A percentile compares a stretch with the other conserved stretches of the same genome.
Conservation (phyloP, 352 stramenopile genomes). For the Globisporangium paroecandrum region DNA sequence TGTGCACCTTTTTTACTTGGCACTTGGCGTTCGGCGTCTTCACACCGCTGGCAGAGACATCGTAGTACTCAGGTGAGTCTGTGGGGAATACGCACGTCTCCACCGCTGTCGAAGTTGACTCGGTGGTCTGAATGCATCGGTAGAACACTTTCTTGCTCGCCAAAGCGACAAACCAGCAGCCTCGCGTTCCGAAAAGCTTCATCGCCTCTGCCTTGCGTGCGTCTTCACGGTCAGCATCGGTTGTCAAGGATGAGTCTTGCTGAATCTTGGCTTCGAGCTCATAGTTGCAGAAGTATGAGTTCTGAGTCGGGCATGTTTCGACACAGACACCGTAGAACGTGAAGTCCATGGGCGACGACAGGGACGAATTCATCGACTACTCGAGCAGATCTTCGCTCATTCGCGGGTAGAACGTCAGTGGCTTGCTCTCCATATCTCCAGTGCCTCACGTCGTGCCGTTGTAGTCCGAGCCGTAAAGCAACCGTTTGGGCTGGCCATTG, state of each 20-base stretch:
- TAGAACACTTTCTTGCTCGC: slow-evolving; percentile 68
- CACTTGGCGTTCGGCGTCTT: slow-evolving; percentile 62
- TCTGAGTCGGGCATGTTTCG: slow-evolving; percentile 33
- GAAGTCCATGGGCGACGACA: slow-evolving; percentile 37
- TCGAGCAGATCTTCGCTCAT: slow-evolving; percentile 75
- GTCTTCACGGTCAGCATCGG: slow-evolving; percentile 34
- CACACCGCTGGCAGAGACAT: slow-evolving; percentile 37
- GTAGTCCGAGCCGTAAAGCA: slow-evolving; percentile 74
- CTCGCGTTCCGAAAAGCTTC: slow-evolving; percentile 29
- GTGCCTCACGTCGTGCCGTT: slow-evolving; percentile 75
- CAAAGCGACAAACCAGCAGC: slow-evolving; percentile 73
- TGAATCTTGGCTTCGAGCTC: slow-evolving; percentile 56
- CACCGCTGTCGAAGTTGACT: slow-evolving; percentile 53
- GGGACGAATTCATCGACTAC: slow-evolving; percentile 40
- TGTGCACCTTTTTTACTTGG: slow-evolving; percentile 65
- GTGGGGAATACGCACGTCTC: slow-evolving; percentile 71
- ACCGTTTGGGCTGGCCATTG: slow-evolving; percentile 59
- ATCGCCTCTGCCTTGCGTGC: slow-evolving; percentile 43
- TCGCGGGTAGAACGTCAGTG: slow-evolving; percentile 71
- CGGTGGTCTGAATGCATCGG: slow-evolving; percentile 68
- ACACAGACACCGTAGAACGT: slow-evolving; percentile 79
- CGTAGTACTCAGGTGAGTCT: slow-evolving; percentile 68
- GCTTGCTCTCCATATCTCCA: slow-evolving; percentile 20
- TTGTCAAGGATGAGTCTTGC: slow-evolving; percentile 33
- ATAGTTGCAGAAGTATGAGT: slow-evolving; percentile 75